Percentiles rank a stretch among this genome's conserved stretches.
Conservation (phyloP, 371 early-diverging fungal genomes). For the Haplosporangium sp. region DNA sequence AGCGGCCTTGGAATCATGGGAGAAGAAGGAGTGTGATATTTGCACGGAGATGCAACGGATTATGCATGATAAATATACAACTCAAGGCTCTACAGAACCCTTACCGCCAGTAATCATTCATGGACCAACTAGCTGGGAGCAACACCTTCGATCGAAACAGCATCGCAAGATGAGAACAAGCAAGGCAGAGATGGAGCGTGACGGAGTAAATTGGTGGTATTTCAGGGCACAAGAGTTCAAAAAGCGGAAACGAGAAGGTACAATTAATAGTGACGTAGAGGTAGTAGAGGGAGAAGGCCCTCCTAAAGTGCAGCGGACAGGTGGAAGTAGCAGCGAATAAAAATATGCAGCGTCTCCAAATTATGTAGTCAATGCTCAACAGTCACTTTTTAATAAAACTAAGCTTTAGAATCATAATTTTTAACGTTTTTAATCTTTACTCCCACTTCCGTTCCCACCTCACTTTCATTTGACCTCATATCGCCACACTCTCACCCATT, state of each 20-base stretch:
- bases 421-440: no score
- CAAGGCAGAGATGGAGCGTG: conserved; percentile 54
- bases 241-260: conserved; percentile 46
- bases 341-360: no score
- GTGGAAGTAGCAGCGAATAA: not conserved
- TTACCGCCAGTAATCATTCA: conserved; percentile 67
- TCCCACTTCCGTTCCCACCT: no score
- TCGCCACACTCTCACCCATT: no score
- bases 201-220: conserved; percentile 54
- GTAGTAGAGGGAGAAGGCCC: conserved; percentile 7
- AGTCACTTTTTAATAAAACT: no score
- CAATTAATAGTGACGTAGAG: conserved; percentile 12
- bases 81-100: conserved; percentile 15
- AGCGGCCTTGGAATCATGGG: conserved; percentile 70
- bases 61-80: conserved; percentile 36
- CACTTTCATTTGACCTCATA: no score
- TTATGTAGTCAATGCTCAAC: no score
- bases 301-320: conserved; percentile 13
- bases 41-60: conserved; percentile 61
- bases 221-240: conserved; percentile 50
- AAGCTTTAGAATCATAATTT: no score
- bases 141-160: conserved; percentile 70
- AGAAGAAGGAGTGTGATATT: conserved; percentile 71
- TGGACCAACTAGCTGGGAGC: conserved; percentile 78
- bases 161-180: conserved; percentile 66